These are phyloP conservation scores for Discostella stelligera DNA, from an alignment of 352 stramenopile species.

Conservation along the genomic window DNA sequence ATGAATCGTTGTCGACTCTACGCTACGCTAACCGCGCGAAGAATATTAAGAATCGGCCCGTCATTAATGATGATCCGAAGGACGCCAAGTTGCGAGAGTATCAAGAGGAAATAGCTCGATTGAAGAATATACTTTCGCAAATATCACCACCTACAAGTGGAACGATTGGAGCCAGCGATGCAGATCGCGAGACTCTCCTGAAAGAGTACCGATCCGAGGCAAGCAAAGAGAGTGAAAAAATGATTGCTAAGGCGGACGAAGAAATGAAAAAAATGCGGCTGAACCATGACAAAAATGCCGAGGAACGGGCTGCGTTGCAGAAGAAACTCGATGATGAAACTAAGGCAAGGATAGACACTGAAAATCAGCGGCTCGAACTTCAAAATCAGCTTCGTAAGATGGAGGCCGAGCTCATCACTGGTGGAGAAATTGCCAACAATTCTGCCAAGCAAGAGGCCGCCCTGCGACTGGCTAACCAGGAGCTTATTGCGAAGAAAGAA, in stretches of 20 bases:
- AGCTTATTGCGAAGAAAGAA: conserved; percentile 84
- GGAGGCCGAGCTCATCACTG: conserved; percentile 90
- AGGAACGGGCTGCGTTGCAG: conserved; percentile 85
- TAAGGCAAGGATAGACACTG: conserved; percentile 77
- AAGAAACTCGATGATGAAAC: conserved; percentile 87
- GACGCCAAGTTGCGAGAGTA: conserved; percentile 97
- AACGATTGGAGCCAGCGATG: conserved; percentile 9
- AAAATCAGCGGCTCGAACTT: conserved; percentile 83
- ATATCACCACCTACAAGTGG: conserved; percentile 25
- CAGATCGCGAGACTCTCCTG: conserved; percentile 20
- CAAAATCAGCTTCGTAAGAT: conserved; percentile 89
- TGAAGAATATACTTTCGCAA: conserved; percentile 80
- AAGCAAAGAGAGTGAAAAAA: conserved; percentile 69
- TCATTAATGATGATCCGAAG: conserved; percentile 98
- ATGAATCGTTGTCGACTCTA: conserved; percentile 98
- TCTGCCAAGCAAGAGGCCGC: conserved; percentile 91
- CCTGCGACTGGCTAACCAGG: conserved; percentile 87
- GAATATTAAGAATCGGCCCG: conserved; percentile 99
- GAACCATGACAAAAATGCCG: conserved; percentile 66
- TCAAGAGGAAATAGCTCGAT: conserved; percentile 92
- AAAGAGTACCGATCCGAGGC: conserved; percentile 32
- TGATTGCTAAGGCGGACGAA: conserved; percentile 52
- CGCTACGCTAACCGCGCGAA: conserved; percentile 98
- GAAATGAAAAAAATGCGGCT: conserved; percentile 62
- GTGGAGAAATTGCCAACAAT: conserved; percentile 91